Conservation (phyloP, 1,284 basidiomycete species). For the Porphyrellus sp. region DNA sequence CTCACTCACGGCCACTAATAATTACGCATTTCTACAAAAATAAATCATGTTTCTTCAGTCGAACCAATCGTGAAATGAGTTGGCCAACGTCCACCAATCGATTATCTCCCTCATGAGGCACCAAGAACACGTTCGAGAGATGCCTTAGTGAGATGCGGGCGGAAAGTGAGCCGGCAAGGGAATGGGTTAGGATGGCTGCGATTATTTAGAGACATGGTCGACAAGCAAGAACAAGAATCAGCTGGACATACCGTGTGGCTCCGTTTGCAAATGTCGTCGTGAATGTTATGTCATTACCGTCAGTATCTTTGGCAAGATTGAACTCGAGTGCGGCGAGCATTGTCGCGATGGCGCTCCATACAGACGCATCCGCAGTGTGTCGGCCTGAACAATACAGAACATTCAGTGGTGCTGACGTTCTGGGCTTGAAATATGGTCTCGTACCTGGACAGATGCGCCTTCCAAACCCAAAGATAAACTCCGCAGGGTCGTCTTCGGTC, state of each 20-base stretch:
- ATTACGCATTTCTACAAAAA: too few species aligned
- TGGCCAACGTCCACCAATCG: too few species aligned
- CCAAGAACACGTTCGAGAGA: constrained; percentile 5
- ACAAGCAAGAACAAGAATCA: not conserved
- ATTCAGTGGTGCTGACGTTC: too few species aligned
- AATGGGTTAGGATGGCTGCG: constrained; percentile 16
- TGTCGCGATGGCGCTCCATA: constrained; percentile 23
- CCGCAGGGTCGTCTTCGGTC: constrained; percentile 11
- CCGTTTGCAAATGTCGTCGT: constrained; percentile 11
- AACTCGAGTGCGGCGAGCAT: constrained; percentile 30
- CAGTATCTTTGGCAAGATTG: constrained; percentile 14
- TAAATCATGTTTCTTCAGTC: too few species aligned
- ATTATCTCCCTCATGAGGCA: too few species aligned
- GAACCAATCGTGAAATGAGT: too few species aligned
- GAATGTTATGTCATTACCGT: constrained; percentile 20
- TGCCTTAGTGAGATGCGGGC: constrained; percentile 11
- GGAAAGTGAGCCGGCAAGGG: constrained; percentile 15
- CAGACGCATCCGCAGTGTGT: constrained; percentile 16
- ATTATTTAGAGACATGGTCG: not conserved
- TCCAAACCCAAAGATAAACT: constrained; percentile 28
- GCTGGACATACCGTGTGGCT: constrained; percentile 17
- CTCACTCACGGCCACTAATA: too few species aligned
- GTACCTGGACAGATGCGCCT: constrained; percentile 24
- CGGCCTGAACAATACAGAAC: constrained; percentile 14
- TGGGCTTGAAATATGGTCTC: not conserved